These are phyloP conservation scores for Monilinia aucupariae DNA, from an alignment of 2,329 filamentous ascomycete species.

Conservation along the genomic window DNA sequence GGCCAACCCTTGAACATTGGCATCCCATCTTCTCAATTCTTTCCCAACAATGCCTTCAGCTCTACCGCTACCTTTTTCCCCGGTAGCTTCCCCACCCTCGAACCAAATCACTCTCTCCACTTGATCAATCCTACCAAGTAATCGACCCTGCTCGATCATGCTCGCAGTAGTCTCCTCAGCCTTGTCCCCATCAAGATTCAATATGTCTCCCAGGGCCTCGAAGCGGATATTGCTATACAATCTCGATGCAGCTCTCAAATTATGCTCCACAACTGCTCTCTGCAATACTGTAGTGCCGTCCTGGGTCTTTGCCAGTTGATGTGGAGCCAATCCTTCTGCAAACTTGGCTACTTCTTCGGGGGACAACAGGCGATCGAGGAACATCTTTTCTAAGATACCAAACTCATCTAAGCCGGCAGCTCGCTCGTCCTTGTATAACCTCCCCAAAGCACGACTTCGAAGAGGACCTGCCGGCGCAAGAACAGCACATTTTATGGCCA, in stretches of 20 bases:
- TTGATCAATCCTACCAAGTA: slow-evolving; percentile 89
- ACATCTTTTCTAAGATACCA: slow-evolving; percentile 94
- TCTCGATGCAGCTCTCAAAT: slow-evolving; percentile 77
- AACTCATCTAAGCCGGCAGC: slow-evolving; percentile 70
- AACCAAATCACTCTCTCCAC: slow-evolving; percentile 87
- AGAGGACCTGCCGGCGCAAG: slow-evolving; percentile 85
- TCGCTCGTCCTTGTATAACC: slow-evolving; percentile 91
- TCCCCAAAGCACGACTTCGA: slow-evolving; percentile 71
- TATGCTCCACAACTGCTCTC: slow-evolving; percentile 93
- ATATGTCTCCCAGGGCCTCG: slow-evolving; percentile 66
- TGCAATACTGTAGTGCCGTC: slow-evolving; percentile 91
- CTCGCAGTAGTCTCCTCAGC: slow-evolving; percentile 87
- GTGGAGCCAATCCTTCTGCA: slow-evolving; percentile 69
- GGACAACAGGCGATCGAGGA: slow-evolving; percentile 77
- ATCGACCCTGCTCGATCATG: slow-evolving; percentile 92
- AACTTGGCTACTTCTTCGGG: slow-evolving; percentile 83
- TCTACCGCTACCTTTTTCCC: slow-evolving; percentile 61
- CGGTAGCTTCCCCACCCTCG: slow-evolving; percentile 65
- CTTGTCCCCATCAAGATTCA: slow-evolving; percentile 72
- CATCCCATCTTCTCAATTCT: slow-evolving; percentile 81
- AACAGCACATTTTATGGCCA: slow-evolving; percentile 87
- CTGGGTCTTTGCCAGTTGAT: slow-evolving; percentile 83
- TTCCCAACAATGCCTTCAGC: slow-evolving; percentile 58
- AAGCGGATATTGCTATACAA: slow-evolving; percentile 74
- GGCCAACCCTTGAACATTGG: slow-evolving; percentile 76